Conservation (phyloP, 495 filamentous ascomycete genomes). For the Lentithecium fluviatile region DNA sequence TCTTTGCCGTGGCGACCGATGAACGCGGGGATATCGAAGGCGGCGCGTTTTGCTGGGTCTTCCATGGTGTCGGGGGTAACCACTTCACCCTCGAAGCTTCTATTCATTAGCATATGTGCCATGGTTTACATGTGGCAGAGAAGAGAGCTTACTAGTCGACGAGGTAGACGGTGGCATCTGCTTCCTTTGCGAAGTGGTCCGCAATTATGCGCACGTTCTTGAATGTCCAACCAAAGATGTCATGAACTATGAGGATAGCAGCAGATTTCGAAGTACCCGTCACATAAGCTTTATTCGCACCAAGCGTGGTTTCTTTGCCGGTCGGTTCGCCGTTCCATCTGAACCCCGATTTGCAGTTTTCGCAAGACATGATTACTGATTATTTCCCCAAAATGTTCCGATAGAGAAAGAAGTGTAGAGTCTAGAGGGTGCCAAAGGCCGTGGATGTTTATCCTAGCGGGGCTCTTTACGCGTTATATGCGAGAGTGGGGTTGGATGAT, state of each 20-base stretch:
- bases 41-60: conserved; percentile 39
- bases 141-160: conserved; percentile 48
- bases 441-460: too few species aligned
- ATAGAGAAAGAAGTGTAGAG: background rate
- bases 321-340: conserved; percentile 37
- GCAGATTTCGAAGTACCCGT: conserved; percentile 40
- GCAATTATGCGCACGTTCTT: conserved; percentile 48
- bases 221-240: conserved; percentile 53
- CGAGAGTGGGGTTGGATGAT: too few species aligned
- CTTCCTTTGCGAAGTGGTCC: conserved; percentile 52
- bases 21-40: conserved; percentile 48
- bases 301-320: conserved; percentile 31
- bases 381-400: too few species aligned
- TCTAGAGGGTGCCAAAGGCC: background rate
- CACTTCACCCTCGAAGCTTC: conserved; percentile 34
- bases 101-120: conserved; percentile 1
- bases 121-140: too few species aligned
- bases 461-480: too few species aligned
- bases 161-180: conserved; percentile 51
- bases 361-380: background rate
- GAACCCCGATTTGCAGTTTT: conserved; percentile 37
- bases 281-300: conserved; percentile 36
- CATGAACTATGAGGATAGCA: conserved; percentile 50
- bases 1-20: conserved; percentile 45
- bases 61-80: conserved; percentile 39